Evolutionary conservation across 805 yeast species (phyloP).

Genomic region (Candida wancherniae): DNA sequence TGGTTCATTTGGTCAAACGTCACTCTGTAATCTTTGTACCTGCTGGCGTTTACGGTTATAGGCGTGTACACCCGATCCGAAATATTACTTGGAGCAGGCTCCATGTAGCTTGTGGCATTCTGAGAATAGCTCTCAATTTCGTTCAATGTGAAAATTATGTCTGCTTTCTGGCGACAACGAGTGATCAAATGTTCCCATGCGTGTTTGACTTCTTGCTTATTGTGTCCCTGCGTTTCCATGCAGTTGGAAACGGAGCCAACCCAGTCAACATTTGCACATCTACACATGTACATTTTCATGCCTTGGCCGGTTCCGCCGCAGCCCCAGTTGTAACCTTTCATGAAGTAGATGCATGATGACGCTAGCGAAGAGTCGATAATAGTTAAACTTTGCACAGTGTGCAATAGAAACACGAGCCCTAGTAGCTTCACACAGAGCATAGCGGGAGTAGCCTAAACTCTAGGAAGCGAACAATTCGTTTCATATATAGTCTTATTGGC

Average conservation of each 20-base stretch:
- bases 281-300: conserved; percentile 15
- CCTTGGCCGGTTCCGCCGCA: conserved; percentile 20
- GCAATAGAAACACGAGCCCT: no score
- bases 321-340: conserved; percentile 18
- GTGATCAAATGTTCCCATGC: conserved; percentile 15
- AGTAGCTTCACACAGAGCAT: no score
- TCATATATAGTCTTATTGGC: no score
- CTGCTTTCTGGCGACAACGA: conserved; percentile 14
- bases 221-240: conserved; percentile 13
- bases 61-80: conserved; percentile 9
- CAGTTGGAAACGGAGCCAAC: conserved; percentile 16
- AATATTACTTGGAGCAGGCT: conserved; percentile 9
- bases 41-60: conserved; percentile 11
- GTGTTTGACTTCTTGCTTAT: conserved; percentile 5
- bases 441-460: no score
- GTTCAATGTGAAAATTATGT: conserved; percentile 8
- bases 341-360: conserved; percentile 16
- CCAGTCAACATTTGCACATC: conserved; percentile 18
- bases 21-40: conserved; percentile 8
- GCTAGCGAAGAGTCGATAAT: conserved; percentile 17
- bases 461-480: no score
- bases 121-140: conserved; percentile 8
- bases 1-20: conserved; percentile 17
- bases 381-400: no score
- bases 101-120: conserved; percentile 14